Conservation (phyloP, 129 eudicot genomes). For the Daucus carota region DH1_v3.0 NC_030385.2:46433001-46433500, state of each 20-base stretch:
- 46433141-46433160: background rate
- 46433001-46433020: background rate
- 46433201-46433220: background rate
- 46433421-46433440: background rate
- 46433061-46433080: background rate
- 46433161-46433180: background rate
- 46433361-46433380: too few relatives aligned
- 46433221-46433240: background rate
- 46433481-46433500: background rate
- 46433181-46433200: background rate
- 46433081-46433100: background rate
- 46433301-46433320: background rate
- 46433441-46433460: background rate
- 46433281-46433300: background rate
- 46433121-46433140: background rate
- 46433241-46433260: background rate
- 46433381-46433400: background rate
- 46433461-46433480: background rate
- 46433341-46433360: background rate
- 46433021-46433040: background rate
- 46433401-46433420: too few relatives aligned
- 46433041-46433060: background rate
- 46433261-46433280: background rate
- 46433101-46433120: background rate
- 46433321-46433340: too few relatives aligned